Evolutionary conservation across 805 yeast genomes (phyloP).

Genomic region (Yamadazyma takamatsuzukensis): DNA sequence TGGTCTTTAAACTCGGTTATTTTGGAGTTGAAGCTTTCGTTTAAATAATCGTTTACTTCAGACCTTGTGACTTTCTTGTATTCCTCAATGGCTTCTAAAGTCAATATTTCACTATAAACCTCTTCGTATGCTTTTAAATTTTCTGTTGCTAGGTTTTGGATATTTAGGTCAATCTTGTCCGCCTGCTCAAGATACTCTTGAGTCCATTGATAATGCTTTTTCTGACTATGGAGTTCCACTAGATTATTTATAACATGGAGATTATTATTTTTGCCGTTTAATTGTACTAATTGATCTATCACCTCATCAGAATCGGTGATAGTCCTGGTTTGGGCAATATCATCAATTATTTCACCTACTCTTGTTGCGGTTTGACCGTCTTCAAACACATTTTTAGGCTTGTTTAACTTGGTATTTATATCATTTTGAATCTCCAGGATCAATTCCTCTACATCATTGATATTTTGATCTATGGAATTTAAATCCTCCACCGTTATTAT

Average conservation of each 20-base stretch:
- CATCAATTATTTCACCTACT: conserved; percentile 9
- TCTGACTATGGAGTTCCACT: conserved; percentile 3
- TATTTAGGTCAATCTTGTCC: conserved; percentile 6
- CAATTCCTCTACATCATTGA: conserved; percentile 20
- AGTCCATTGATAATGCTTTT: conserved; percentile 1
- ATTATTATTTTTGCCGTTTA: conserved; percentile 14
- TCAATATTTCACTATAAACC: conserved; percentile 6
- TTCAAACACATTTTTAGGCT: conserved; percentile 6
- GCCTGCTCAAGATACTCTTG: conserved; percentile 9
- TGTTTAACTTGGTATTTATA: conserved; percentile 4
- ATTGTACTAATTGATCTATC: conserved; percentile 6
- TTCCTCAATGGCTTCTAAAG: conserved; percentile 4
- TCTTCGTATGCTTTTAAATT: neutral
- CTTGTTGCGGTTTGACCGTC: conserved; percentile 10
- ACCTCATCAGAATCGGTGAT: too few relatives aligned
- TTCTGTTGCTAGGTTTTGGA: neutral
- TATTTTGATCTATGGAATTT: conserved; percentile 19
- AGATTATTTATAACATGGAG: conserved; percentile 16
- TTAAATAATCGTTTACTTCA: conserved; percentile 2
- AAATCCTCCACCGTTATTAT: conserved; percentile 35
- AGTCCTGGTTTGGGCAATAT: neutral
- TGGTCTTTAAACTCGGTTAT: conserved; percentile 4
- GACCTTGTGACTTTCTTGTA: neutral
- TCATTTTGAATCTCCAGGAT: conserved; percentile 7
- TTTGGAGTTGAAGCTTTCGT: conserved; percentile 7